These are phyloP conservation scores for Silene coronaria DNA, from an alignment of 179 eudicot genomes.

Conservation along the genomic window DNA sequence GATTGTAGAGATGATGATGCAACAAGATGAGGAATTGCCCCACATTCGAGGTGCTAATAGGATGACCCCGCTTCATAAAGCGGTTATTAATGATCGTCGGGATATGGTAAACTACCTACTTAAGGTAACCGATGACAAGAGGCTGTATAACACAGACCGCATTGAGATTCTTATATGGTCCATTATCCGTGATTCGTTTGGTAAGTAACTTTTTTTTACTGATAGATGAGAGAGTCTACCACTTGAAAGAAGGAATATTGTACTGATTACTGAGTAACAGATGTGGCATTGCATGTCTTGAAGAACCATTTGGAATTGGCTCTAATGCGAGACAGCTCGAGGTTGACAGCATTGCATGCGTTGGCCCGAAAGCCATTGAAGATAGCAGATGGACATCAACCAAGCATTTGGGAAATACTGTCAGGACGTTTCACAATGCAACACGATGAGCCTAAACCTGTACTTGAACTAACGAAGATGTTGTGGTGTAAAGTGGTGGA, in stretches of 20 bases:
- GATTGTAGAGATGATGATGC: constrained; percentile 19
- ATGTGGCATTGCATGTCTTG: constrained; percentile 20
- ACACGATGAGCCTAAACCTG: background rate
- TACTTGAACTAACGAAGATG: constrained; percentile 16
- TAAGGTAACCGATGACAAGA: constrained; percentile 10
- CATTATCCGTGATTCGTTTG: constrained; percentile 21
- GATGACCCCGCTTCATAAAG: constrained; percentile 30
- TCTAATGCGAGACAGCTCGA: background rate
- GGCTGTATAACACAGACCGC: constrained; percentile 13
- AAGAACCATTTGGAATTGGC: constrained; percentile 5
- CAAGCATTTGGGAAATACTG: constrained; percentile 15
- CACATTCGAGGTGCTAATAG: constrained; percentile 22
- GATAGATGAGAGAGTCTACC: too few relatives aligned
- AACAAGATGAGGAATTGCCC: constrained; percentile 15
- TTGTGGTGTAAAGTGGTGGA: constrained; percentile 25
- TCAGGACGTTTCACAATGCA: background rate
- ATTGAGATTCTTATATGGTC: constrained; percentile 22
- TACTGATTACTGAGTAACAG: constrained; percentile 4
- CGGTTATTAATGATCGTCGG: constrained; percentile 16
- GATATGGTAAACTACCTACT: constrained; percentile 25
- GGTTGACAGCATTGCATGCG: constrained; percentile 29
- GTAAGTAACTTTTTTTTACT: too few relatives aligned
- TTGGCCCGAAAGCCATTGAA: constrained; percentile 29
- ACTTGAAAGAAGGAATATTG: too few relatives aligned
- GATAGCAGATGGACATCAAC: constrained; percentile 1